Evolutionary conservation across 108 stramenopile genomes (phyloP).

Genomic region (Cyclotella sp.): DNA sequence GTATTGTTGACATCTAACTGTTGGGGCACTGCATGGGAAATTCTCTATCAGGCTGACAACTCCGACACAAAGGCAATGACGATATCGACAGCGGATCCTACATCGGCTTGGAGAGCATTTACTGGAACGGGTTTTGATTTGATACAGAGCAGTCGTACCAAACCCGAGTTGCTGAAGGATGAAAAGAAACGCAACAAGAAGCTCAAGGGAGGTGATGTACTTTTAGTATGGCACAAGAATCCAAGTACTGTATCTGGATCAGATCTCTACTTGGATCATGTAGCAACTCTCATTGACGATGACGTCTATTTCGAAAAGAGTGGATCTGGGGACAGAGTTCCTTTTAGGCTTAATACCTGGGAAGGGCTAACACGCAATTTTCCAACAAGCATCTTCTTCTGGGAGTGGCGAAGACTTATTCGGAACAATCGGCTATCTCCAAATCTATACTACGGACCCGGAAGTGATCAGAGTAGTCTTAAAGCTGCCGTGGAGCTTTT

Average conservation of each 20-base stretch:
- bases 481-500: slow-evolving; percentile 35
- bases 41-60: slow-evolving; percentile 47
- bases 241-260: slow-evolving; percentile 9
- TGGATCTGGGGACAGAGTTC: slow-evolving; percentile 45
- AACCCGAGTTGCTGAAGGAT: slow-evolving; percentile 32
- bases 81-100: slow-evolving; percentile 39
- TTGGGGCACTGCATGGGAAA: slow-evolving; percentile 49
- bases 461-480: slow-evolving; percentile 7
- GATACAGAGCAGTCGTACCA: slow-evolving; percentile 23
- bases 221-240: slow-evolving; percentile 50
- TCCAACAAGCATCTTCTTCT: slow-evolving; percentile 34
- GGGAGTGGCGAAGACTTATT: slow-evolving; percentile 50
- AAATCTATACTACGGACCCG: background rate
- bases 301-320: slow-evolving; percentile 53
- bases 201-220: slow-evolving; percentile 37
- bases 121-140: slow-evolving; percentile 38
- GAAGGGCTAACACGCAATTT: slow-evolving; percentile 32
- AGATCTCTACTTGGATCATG: slow-evolving; percentile 43
- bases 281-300: slow-evolving; percentile 44
- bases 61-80: slow-evolving; percentile 36
- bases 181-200: slow-evolving; percentile 25
- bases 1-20: slow-evolving; percentile 34
- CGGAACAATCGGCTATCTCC: slow-evolving; percentile 1
- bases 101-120: slow-evolving; percentile 38
- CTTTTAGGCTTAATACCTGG: slow-evolving; percentile 46